Conservation (phyloP, 1,284 basidiomycete species). For the Cryptococcus sp. region DNA sequence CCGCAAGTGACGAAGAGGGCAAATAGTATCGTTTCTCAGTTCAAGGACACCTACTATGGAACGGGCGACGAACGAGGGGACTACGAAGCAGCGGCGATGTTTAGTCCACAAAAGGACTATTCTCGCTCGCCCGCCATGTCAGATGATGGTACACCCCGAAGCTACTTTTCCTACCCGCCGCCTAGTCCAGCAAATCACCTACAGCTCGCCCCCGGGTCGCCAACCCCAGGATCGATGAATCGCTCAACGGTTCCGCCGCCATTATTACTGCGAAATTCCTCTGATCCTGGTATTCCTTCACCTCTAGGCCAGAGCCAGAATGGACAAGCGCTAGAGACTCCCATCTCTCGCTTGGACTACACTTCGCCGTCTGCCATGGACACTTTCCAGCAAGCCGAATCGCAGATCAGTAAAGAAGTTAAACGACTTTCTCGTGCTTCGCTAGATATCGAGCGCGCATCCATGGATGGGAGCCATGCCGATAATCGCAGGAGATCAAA, state of each 20-base stretch:
- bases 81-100: slow-evolving; percentile 23
- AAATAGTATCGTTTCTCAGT: background rate
- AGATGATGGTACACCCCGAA: slow-evolving; percentile 13
- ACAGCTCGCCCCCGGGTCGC: background rate
- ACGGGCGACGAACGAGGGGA: slow-evolving; percentile 10
- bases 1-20: background rate
- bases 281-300: slow-evolving; percentile 11
- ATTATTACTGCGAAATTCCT: slow-evolving; percentile 11
- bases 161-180: slow-evolving; percentile 23
- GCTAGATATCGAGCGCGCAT: slow-evolving; percentile 14
- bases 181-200: slow-evolving; percentile 10
- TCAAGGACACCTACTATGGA: slow-evolving; percentile 6
- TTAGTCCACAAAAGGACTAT: slow-evolving; percentile 23
- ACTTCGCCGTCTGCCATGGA: slow-evolving; percentile 22
- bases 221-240: background rate
- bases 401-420: slow-evolving; percentile 20
- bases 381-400: slow-evolving; percentile 14
- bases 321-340: slow-evolving; percentile 3
- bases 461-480: background rate
- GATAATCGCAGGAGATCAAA: background rate
- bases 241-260: slow-evolving; percentile 17
- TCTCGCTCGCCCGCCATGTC: slow-evolving; percentile 21
- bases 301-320: background rate
- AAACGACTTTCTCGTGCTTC: slow-evolving; percentile 19
- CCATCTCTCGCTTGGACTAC: slow-evolving; percentile 9